Percentiles rank a stretch among this genome's conserved stretches.
Evolutionary conservation across 768 basidiomycete genomes (phyloP).

Genomic region (Amanita brunnescens): DNA sequence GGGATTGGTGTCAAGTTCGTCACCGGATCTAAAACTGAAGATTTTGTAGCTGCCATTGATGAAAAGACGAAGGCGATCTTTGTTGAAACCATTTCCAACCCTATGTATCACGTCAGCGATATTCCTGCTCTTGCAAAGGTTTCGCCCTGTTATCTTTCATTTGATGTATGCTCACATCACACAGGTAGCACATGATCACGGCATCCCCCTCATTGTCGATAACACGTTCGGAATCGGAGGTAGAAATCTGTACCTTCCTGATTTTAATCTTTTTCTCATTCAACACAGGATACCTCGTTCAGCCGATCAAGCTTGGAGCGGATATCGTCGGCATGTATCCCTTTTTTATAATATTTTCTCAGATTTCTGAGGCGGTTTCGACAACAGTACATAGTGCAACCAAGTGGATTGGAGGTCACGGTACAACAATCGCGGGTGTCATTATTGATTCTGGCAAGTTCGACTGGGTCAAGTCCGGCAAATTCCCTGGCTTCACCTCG

Average conservation of each 20-base stretch:
- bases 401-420: conserved; percentile 81
- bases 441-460: conserved; percentile 71
- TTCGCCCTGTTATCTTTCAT: background rate
- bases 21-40: conserved; percentile 41
- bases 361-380: background rate
- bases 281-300: conserved; percentile 45
- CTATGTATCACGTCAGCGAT: conserved; percentile 59
- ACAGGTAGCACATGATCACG: conserved; percentile 61
- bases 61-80: conserved; percentile 70
- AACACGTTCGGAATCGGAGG: conserved; percentile 74
- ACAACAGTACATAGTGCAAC: conserved; percentile 62
- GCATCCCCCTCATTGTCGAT: conserved; percentile 74
- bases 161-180: background rate
- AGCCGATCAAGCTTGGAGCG: conserved; percentile 66
- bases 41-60: conserved; percentile 61
- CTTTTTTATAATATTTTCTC: too few relatives aligned
- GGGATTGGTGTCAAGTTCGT: conserved; percentile 63
- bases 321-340: conserved; percentile 59
- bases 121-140: conserved; percentile 65
- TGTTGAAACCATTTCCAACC: conserved; percentile 76
- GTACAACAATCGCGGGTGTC: conserved; percentile 72
- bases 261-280: background rate
- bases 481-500: conserved; percentile 67
- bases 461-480: conserved; percentile 59
- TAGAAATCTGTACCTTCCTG: conserved; percentile 17